Evolutionary conservation across 148 eudicot genomes (phyloP).

Genomic region (Rhododendron simsii): DNA sequence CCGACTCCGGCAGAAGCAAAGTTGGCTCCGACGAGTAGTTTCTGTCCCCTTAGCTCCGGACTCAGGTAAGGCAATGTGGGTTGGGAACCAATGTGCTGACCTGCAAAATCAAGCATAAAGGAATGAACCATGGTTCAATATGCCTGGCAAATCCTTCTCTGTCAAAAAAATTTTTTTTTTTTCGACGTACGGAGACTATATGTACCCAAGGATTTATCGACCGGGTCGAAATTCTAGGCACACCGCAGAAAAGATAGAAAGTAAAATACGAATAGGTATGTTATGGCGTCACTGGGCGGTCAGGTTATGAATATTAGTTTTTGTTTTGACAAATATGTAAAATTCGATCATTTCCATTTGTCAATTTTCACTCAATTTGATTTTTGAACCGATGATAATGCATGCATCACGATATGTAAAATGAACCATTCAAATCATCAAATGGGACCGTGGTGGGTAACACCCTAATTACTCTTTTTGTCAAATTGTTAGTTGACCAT

Average conservation of each 20-base stretch:
- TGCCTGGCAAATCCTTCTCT: background rate
- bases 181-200: background rate
- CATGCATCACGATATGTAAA: background rate
- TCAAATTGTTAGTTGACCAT: background rate
- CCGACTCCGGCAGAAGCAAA: constrained; percentile 23
- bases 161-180: no score
- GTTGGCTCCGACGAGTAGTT: constrained; percentile 22
- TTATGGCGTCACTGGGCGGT: background rate
- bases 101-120: background rate
- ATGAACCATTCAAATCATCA: background rate
- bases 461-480: background rate
- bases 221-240: background rate
- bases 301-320: background rate
- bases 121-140: background rate
- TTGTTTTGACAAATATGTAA: background rate
- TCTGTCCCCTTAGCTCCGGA: constrained; percentile 15
- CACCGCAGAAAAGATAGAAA: no score
- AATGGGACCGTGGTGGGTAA: background rate
- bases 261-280: background rate
- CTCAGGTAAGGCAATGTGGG: constrained; percentile 17
- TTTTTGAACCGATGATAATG: background rate
- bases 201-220: background rate
- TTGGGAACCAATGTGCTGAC: constrained; percentile 16
- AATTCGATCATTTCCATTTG: background rate
- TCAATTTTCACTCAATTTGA: background rate